Evolutionary conservation across 2,329 filamentous ascomycete species (phyloP), one percentile per base, ranked within the genome.

Genomic region (Pleurostoma richardsiae): DNA sequence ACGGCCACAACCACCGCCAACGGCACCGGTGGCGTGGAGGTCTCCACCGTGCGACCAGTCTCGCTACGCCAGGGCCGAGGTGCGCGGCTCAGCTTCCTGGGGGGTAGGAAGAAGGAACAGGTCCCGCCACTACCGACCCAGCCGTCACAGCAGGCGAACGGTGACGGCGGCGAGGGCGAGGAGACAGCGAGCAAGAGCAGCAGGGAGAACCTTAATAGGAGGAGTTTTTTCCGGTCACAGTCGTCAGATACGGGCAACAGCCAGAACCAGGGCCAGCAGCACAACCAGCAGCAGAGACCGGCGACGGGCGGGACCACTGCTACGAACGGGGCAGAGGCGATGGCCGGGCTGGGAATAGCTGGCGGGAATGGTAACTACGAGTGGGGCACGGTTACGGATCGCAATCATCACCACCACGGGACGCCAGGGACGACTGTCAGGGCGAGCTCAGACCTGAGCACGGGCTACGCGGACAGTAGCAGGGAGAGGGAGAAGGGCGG

Each of bases 21-120:
- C 38, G 58, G 62, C 7, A 56, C 62, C 31, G 62, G 67, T 3
- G 62, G 69, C 3, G 76, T 80, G 41, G 77, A 81, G 49, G 71
- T 74, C 3, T 68, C 76, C 1, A 61, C 74, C 2, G 70, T 73
- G 3, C 73, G 72, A 44, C 74, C 76, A 1, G 70, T 80, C n/a
- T 69, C 72, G 3, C 57, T 76, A 36, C 71, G 70, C n/a, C 72
- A 69, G 41, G 63, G 70, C 6, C 75, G 74, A 19, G 76, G 76
- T 11, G 70, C 77, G 3, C 69, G 79, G 3, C 67, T 82, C 10
- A 82, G 78, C 59, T 80, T 83, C 61, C 64, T 82, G 3, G 74
- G 76, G 2, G 74, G 76, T 8, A 72, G 73, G 49, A 76, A 72
- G 58, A 79, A 76, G 55, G 71, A 69, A 50, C 5, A 62, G 59